Evolutionary conservation across 208 protist species (phyloP).

Genomic region (Wallacemonas collosoma): DNA sequence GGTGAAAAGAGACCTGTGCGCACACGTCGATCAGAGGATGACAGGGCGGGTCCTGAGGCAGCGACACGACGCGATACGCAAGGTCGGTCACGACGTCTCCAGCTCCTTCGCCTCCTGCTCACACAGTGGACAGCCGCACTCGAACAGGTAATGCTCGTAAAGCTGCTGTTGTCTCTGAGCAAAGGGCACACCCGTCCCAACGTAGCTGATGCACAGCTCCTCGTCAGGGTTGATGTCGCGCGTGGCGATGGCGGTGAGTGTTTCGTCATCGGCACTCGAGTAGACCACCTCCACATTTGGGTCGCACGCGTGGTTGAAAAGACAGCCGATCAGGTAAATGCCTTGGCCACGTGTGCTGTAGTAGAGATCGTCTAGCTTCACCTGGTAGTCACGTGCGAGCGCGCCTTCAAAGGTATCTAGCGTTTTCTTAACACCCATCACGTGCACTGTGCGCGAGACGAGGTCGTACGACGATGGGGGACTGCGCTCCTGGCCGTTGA

Average conservation of each 20-base stretch:
- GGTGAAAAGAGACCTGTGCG: too few species aligned
- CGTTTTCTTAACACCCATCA: constrained; percentile 16
- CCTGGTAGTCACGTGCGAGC: constrained; percentile 5
- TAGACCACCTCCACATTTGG: constrained; percentile 73
- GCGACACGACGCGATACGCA: neutral
- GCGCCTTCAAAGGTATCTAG: constrained; percentile 41
- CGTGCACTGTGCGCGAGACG: constrained; percentile 32
- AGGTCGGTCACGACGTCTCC: neutral
- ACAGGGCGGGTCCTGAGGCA: too few species aligned
- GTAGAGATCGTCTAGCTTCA: constrained; percentile 21
- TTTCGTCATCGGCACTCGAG: constrained; percentile 55
- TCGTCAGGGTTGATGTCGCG: constrained; percentile 58
- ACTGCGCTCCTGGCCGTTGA: constrained; percentile 81
- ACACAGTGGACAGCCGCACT: constrained; percentile 50
- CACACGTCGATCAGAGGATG: too few species aligned
- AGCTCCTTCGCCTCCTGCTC: constrained; percentile 12
- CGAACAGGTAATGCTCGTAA: constrained; percentile 79
- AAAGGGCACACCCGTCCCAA: constrained; percentile 52
- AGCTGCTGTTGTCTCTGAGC: constrained; percentile 57
- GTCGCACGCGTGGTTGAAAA: constrained; percentile 84
- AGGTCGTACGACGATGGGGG: constrained; percentile 57
- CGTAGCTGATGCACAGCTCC: constrained; percentile 79
- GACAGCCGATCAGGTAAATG: constrained; percentile 65
- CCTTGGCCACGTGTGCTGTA: constrained; percentile 59
- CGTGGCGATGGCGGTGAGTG: constrained; percentile 55